A percentile compares a stretch with the other conserved stretches of the same genome.
phyloP scores from a whole-genome alignment of 2,329 filamentous ascomycete genomes.

The Blastomyces gilchristii region DNA sequence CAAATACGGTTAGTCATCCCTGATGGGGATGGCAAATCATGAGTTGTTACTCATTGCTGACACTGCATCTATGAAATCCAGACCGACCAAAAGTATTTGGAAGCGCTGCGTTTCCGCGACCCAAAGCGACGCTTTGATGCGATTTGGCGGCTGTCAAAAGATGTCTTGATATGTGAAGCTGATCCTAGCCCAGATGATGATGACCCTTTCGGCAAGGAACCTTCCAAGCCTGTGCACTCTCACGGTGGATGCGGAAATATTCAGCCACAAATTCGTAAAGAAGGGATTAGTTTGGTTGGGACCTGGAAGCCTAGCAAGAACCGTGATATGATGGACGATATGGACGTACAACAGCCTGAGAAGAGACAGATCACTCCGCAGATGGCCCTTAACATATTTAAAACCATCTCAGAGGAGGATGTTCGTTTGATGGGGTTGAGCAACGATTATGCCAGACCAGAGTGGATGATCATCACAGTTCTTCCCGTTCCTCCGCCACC shows the following conservation, averaged over 20 bases:
- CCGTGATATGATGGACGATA: conserved; percentile 58
- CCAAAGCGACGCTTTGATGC: conserved; percentile 89
- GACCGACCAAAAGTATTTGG: conserved; percentile 73
- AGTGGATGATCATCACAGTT: conserved; percentile 97
- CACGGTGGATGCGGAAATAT: conserved; percentile 92
- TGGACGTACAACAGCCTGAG: conserved; percentile 56
- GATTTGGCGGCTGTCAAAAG: conserved; percentile 87
- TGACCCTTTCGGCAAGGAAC: conserved; percentile 58
- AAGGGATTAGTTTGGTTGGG: conserved; percentile 70
- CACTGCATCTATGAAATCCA: conserved; percentile 37
- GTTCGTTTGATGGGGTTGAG: conserved; percentile 83
- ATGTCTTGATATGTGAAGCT: conserved; percentile 73
- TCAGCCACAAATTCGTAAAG: conserved; percentile 79
- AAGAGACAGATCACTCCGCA: conserved; percentile 75
- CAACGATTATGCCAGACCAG: conserved; percentile 86
- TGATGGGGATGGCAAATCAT: conserved; percentile 45
- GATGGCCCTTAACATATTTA: conserved; percentile 76
- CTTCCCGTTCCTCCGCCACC: conserved; percentile 91
- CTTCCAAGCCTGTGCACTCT: conserved; percentile 41
- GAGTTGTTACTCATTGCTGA: conserved; percentile 42
- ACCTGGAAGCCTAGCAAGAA: conserved; percentile 62
- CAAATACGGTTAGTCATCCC: conserved; percentile 89
- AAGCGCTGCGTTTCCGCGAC: conserved; percentile 75
- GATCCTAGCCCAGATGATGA: conserved; percentile 58
- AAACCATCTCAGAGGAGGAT: conserved; percentile 70